Base-by-base conservation (phyloP, 1,284 basidiomycete species). In the Trametes hirsuta region DNA sequence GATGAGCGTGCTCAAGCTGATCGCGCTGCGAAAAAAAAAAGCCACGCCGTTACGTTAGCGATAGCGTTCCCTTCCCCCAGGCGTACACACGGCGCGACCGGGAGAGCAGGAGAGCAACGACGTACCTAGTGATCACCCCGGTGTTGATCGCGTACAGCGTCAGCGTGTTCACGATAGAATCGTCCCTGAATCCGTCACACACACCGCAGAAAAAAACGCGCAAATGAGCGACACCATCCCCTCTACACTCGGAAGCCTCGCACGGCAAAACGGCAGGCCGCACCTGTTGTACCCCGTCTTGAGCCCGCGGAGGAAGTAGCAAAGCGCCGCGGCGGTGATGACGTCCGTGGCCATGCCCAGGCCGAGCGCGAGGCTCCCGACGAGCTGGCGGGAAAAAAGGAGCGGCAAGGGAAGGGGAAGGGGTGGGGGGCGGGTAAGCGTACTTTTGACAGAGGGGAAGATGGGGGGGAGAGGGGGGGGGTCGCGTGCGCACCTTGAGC, bases 41-140 rank as follows among this genome's bases (percentile, higher is more conserved):
- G 18, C 18, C 18, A 18, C 18, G 1, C 18, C 18, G 18, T 18
- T 18, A 18, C n/a, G 18, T 15, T 47, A 18, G 48, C 21, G 21
- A 10, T 24, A 14, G 18, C 2, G 42, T 25, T 45, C 36, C 18
- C 37, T 3, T 10, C 47, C 1, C 35, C n/a, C 8, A 8, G 4
- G 30, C 30, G 30, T 35, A 14, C 39, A 34, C 46, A 47, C 14
- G 6, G 18, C 34, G 15, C 47, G 8, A 24, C n/a, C 24, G 34
- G 18, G 18, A 18, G 18, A 18, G 18, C 34, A 36, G n/a, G 21
- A 24, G 6, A 4, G 24, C 4, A 15, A 12, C 15, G 9, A 58
- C 69, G 50, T 68, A 86, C 86, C 83, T 83, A 6, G 87, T 88
- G 40, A 90, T 58, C 14, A 80, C 73, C n/a, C 87, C 85, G 0